Evolutionary conservation across 2,329 filamentous ascomycete genomes (phyloP).

Genomic region (Penicillium rolfsii): DNA sequence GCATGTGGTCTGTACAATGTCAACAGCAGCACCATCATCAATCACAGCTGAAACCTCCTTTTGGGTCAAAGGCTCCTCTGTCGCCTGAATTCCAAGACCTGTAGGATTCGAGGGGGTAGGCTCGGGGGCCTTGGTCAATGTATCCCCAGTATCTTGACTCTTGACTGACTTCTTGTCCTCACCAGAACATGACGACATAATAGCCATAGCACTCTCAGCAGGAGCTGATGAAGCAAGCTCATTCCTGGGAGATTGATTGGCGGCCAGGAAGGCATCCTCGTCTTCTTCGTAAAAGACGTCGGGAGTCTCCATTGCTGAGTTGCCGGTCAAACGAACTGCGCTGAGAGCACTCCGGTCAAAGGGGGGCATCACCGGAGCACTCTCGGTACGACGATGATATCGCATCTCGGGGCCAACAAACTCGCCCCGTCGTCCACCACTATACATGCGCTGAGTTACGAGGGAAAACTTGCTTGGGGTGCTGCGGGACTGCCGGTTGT

Average conservation of each 20-base stretch:
- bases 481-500: constrained; percentile 41
- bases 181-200: constrained; percentile 6
- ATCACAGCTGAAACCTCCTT: constrained; percentile 7
- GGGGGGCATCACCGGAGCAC: constrained; percentile 54
- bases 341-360: constrained; percentile 49
- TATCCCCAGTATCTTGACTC: constrained; percentile 33
- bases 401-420: constrained; percentile 54
- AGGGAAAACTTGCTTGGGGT: constrained; percentile 44
- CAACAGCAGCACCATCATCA: constrained; percentile 8
- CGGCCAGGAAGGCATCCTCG: constrained; percentile 53
- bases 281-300: constrained; percentile 57
- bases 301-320: constrained; percentile 44
- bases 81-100: constrained; percentile 37
- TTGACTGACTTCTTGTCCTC: constrained; percentile 20
- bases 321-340: constrained; percentile 43
- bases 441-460: constrained; percentile 52
- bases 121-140: constrained; percentile 30
- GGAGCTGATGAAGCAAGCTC: constrained; percentile 14
- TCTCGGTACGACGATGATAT: constrained; percentile 55
- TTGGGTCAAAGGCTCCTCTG: constrained; percentile 10
- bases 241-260: constrained; percentile 36
- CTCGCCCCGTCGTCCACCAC: constrained; percentile 51
- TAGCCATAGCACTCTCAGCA: constrained; percentile 11
- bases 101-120: constrained; percentile 6
- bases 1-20: constrained; percentile 21